phyloP scores from a whole-genome alignment of 108 stramenopile species.

The Pseudonitzschia multiseries region DNA sequence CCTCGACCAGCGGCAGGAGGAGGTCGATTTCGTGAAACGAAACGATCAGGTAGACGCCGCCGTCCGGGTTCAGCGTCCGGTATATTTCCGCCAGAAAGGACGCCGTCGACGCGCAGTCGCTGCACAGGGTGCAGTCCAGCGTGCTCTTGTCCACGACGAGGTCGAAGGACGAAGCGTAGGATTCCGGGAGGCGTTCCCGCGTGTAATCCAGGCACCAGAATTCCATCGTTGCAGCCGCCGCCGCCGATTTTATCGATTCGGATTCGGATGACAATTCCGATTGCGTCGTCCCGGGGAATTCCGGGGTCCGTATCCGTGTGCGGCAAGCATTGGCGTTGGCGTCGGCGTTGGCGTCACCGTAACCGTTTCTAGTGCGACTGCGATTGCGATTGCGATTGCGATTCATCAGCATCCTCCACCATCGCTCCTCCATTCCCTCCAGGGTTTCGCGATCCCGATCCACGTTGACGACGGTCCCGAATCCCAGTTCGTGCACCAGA shows the following conservation, averaged over 20 bases:
- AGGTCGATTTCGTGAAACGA: slow-evolving; percentile 74
- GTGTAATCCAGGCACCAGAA: slow-evolving; percentile 29
- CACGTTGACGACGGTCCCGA: slow-evolving; percentile 61
- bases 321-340: no score
- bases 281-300: no score
- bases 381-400: not conserved
- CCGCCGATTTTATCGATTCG: no score
- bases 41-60: slow-evolving; percentile 69
- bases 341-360: not conserved
- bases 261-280: no score
- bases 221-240: no score
- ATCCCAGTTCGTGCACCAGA: slow-evolving; percentile 42
- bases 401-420: slow-evolving; percentile 35
- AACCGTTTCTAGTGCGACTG: not conserved
- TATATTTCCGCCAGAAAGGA: slow-evolving; percentile 64
- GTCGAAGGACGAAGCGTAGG: slow-evolving; percentile 47
- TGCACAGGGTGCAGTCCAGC: slow-evolving; percentile 78
- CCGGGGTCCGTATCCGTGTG: no score
- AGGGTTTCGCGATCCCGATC: slow-evolving; percentile 64
- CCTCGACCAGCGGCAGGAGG: slow-evolving; percentile 48
- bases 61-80: slow-evolving; percentile 43
- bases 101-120: slow-evolving; percentile 50
- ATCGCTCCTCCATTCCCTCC: slow-evolving; percentile 58
- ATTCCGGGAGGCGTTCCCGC: slow-evolving; percentile 24
- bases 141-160: slow-evolving; percentile 83